Conservation (phyloP, 805 yeast species). For the Soucietia sequanensis region DNA sequence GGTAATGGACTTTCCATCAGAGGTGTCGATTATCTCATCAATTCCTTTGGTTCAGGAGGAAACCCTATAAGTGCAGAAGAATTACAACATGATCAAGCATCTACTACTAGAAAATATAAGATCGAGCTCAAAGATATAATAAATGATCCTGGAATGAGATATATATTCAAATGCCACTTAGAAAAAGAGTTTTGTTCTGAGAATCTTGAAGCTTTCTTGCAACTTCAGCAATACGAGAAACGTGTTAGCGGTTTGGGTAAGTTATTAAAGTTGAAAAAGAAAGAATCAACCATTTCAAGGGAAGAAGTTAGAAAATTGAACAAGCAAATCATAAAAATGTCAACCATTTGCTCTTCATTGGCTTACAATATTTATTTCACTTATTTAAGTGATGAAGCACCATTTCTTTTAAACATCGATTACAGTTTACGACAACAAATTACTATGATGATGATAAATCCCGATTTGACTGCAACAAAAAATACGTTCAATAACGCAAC, state of each 20-base stretch:
- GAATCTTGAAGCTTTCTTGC: slow-evolving; percentile 69
- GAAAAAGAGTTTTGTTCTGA: slow-evolving; percentile 68
- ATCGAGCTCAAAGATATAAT: slow-evolving; percentile 38
- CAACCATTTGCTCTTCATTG: slow-evolving; percentile 56
- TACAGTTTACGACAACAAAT: slow-evolving; percentile 47
- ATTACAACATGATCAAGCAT: neutral
- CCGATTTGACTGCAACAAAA: neutral
- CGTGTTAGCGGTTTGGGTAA: slow-evolving; percentile 44
- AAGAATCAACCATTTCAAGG: slow-evolving; percentile 1
- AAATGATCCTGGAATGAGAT: slow-evolving; percentile 73
- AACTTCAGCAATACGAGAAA: slow-evolving; percentile 51
- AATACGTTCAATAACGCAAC: neutral
- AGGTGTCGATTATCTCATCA: neutral
- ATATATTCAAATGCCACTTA: slow-evolving; percentile 64
- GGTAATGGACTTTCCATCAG: neutral
- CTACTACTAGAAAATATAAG: neutral
- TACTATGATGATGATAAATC: slow-evolving; percentile 18
- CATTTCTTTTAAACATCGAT: slow-evolving; percentile 69
- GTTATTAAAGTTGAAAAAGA: slow-evolving; percentile 21
- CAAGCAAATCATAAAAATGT: slow-evolving; percentile 19
- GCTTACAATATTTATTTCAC: slow-evolving; percentile 66
- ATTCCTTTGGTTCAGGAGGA: neutral
- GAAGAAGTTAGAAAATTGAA: slow-evolving; percentile 1
- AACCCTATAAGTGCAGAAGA: neutral
- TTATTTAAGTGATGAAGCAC: slow-evolving; percentile 64